Conservation (phyloP, 148 eudicot species). For the Silene latifolia region DNA sequence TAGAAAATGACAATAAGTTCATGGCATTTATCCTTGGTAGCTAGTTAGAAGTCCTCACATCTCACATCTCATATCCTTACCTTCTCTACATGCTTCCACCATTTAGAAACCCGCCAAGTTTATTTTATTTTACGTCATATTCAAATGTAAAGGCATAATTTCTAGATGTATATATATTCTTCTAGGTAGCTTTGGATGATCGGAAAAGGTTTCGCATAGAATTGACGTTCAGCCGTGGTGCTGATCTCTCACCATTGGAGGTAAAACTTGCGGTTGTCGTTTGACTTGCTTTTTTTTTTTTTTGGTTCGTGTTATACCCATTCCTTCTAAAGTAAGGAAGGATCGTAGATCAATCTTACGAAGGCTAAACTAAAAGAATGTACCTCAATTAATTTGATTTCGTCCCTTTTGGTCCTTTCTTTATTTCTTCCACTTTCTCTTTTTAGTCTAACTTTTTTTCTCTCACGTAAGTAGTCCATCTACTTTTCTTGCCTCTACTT, state of each 20-base stretch:
- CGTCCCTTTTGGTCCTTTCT: too few species aligned
- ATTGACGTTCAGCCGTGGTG: constrained; percentile 97
- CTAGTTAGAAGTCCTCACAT: not conserved
- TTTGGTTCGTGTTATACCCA: not conserved
- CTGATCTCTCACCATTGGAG: constrained; percentile 95
- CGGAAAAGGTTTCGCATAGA: constrained; percentile 82
- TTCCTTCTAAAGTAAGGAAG: too few species aligned
- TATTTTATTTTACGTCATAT: not conserved
- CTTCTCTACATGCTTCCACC: not conserved
- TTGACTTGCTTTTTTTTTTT: not conserved
- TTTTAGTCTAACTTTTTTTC: too few species aligned
- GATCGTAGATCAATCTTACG: too few species aligned
- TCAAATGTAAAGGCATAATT: not conserved
- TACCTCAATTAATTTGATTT: too few species aligned
- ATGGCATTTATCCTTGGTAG: not conserved
- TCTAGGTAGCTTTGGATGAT: constrained; percentile 82
- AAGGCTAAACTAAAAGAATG: too few species aligned
- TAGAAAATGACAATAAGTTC: not conserved
- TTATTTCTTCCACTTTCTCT: too few species aligned
- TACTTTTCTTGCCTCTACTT: too few species aligned
- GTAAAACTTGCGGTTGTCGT: constrained; percentile 28
- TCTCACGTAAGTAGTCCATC: not conserved
- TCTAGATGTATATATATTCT: not conserved
- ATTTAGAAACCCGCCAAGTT: not conserved
- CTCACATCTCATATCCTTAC: not conserved